Evolutionary conservation across 2,329 filamentous ascomycete species (phyloP), one percentile per base, ranked within the genome.

Genomic region (Paraphoma chrysanthemicola): DNA sequence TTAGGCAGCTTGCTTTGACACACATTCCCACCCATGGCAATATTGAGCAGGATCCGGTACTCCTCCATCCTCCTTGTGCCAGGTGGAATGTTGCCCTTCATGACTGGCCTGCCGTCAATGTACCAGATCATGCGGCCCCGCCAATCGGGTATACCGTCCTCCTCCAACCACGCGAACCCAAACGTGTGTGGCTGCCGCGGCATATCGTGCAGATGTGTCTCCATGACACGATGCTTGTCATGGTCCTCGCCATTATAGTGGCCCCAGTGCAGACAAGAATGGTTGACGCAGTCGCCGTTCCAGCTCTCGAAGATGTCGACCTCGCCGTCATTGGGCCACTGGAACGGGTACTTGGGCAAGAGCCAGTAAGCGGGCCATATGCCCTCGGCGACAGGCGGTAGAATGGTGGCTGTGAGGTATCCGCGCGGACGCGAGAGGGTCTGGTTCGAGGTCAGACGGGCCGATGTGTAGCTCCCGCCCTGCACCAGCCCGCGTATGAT

Each of bases 281-380:
- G 81, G 66, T 88, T 88, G 46, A 82, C 76, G 33, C 71, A 68
- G 56, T 86, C 82, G 16, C 81, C 85, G 59, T 87, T 86, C 85
- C 85, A 88, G n/a, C 79, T 82, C 72, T 88, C 85, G 41, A 85
- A 82, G 45, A 88, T 85, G 68, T 88, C 85, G 11, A 88, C 76
- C 68, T 88, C 85, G 53, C 85, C 85, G 57, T 88, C 85, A 0
- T 74, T 79, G 0, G 85, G 85, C 85, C 85, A 88, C 0, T 74
- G 71, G 63, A 87, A 87, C 0, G 85, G 85, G 60, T 87, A 83
- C 31, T 78, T 71, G 0, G 85, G 85, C 6, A 88, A 75, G 50
- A 87, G 79, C 85, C 85, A 88, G 65, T 87, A 86, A 0, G 85
- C 85, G 0, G 85, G 85, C 85, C 85, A 88, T 45, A 88, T 82